Base-by-base conservation (phyloP, 768 basidiomycete species). In the Leccinum obscurum region DNA sequence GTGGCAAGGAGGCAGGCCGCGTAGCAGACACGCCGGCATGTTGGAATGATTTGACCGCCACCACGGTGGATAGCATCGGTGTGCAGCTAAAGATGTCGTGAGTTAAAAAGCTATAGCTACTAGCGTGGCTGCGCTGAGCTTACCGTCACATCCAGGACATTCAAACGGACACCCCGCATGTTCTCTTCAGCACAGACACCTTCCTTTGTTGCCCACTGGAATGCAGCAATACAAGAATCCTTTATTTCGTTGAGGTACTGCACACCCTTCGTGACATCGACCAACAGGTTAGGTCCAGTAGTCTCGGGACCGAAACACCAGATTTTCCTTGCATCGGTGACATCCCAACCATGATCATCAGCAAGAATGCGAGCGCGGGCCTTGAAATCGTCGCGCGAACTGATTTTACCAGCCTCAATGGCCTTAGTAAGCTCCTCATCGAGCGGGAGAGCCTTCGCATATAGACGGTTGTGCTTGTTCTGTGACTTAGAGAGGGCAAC, bases 291-390 rank as follows among this genome's bases (percentile, higher is more conserved):
- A 59, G 97, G 88, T 50, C 97, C 97, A 66, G 92, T 94, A 55
- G 93, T 97, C 66, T 99, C 97, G 64, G 97, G 97, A 69, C 96
- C 97, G 84, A 99, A 99, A 78, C 92, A 93, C 97, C 97, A 99
- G 74, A 99, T 98, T 85, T 97, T 98, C 73, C 97, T 85, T 68
- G 97, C 97, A 71, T 99, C 97, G 62, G 97, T 97, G 66, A 98
- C 95, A 75, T 99, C 97, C 97, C 97, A 98, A 57, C 93, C 94
- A 74, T 80, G 89, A 66, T 98, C 95, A 75, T 99, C 97, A 62
- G 97, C 97, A 66, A 99, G 86, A 71, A 92, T 72, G 80, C 97
- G 93, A 55, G 95, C 97, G 66, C 97, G 94, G 68, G 85, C 76
- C 81, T 98, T 98, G 85, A 93, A 95, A 85, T 99, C 97, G 77